Evolutionary conservation across 495 filamentous ascomycete genomes (phyloP).

Genomic region (Xylaria scruposa): DNA sequence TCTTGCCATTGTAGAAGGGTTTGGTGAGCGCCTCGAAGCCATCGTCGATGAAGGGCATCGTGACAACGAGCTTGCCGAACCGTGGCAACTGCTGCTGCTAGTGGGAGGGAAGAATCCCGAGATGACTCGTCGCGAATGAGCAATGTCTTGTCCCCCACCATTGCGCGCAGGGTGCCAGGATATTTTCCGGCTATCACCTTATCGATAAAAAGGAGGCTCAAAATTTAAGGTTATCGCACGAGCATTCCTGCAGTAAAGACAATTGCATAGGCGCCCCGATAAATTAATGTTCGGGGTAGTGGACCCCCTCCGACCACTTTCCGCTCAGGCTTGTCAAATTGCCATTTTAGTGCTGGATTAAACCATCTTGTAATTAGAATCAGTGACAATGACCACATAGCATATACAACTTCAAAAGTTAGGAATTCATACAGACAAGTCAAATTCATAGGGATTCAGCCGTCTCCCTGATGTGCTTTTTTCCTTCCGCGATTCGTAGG

Average conservation of each 20-base stretch:
- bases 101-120: conserved; percentile 25
- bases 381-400: background rate
- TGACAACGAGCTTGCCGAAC: conserved; percentile 29
- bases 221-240: conserved; percentile 27
- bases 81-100: conserved; percentile 22
- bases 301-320: background rate
- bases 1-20: conserved; percentile 96
- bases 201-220: conserved; percentile 30
- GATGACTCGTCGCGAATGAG: conserved; percentile 32
- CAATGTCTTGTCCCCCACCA: conserved; percentile 23
- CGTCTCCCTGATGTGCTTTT: background rate
- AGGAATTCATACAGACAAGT: background rate
- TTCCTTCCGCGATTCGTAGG: background rate
- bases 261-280: conserved; percentile 22
- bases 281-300: conserved; percentile 2
- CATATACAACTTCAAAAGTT: background rate
- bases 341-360: background rate
- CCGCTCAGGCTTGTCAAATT: background rate
- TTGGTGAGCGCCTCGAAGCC: conserved; percentile 87
- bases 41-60: conserved; percentile 56
- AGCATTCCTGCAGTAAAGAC: conserved; percentile 13
- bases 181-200: conserved; percentile 24
- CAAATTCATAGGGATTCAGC: background rate
- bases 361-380: background rate
- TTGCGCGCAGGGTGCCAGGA: background rate